phyloP scores from a whole-genome alignment of 2,329 filamentous ascomycete genomes.

The Clonostachys solani region DNA sequence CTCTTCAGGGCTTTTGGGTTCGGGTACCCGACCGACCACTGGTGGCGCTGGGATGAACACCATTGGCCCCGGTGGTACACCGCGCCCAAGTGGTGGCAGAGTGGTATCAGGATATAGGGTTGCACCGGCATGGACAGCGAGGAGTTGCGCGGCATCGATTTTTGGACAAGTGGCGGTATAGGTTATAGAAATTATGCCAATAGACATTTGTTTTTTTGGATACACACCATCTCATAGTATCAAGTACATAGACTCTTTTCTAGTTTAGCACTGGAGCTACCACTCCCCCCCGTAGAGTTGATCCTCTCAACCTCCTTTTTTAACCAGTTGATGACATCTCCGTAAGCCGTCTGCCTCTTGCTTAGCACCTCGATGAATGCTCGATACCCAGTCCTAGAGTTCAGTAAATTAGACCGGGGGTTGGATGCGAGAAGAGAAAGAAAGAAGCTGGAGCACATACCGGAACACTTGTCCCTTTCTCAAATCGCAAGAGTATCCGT shows the following conservation, averaged over 20 bases:
- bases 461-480: constrained; percentile 55
- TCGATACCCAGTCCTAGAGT: constrained; percentile 56
- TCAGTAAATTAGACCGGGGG: constrained; percentile 4
- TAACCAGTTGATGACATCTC: constrained; percentile 65
- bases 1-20: constrained; percentile 61
- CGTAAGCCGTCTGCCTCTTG: constrained; percentile 68
- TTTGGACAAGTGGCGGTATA: too few relatives aligned
- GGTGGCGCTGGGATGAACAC: constrained; percentile 62
- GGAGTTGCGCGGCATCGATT: too few relatives aligned
- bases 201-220: too few relatives aligned
- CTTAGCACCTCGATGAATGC: constrained; percentile 68
- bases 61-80: constrained; percentile 50
- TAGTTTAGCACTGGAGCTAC: too few relatives aligned
- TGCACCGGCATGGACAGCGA: too few relatives aligned
- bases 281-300: too few relatives aligned
- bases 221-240: constrained; percentile 9
- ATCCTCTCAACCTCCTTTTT: constrained; percentile 25
- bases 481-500: constrained; percentile 54
- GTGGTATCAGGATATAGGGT: constrained; percentile 16
- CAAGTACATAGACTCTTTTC: too few relatives aligned
- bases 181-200: too few relatives aligned
- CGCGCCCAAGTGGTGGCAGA: constrained; percentile 60
- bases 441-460: constrained; percentile 35
- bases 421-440: background rate
- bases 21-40: constrained; percentile 54